Evolutionary conservation across 176 grass and related monocot genomes (phyloP).

Genomic region (Eremochloa ophiuroides): DNA sequence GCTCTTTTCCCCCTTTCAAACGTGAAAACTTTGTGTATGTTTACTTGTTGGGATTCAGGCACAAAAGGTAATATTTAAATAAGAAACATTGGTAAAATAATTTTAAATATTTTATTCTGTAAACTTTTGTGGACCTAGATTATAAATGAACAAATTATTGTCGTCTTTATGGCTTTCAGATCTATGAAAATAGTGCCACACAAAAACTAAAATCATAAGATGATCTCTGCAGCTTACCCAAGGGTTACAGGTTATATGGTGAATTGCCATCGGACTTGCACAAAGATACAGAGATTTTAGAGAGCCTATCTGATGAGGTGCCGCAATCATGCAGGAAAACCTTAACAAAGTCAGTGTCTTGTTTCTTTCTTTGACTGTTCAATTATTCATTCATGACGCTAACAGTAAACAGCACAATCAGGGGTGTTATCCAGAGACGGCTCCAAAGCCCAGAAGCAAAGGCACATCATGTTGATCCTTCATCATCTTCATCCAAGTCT

Average conservation of each 20-base stretch:
- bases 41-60: not conserved
- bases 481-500: not conserved
- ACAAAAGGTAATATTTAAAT: not conserved
- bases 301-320: conserved; percentile 22
- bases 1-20: not conserved
- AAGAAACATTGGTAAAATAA: not conserved
- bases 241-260: conserved; percentile 34
- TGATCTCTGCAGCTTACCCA: conserved; percentile 33
- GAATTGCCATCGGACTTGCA: conserved; percentile 5
- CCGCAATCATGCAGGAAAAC: conserved; percentile 23
- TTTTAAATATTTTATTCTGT: not conserved
- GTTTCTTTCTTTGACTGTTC: not conserved
- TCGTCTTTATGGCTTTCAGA: conserved; percentile 40
- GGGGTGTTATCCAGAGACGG: conserved; percentile 4
- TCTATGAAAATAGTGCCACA: conserved; percentile 12
- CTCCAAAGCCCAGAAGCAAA: not conserved
- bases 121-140: not conserved
- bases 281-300: conserved; percentile 22
- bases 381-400: not conserved
- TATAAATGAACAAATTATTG: not conserved
- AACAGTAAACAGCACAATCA: not conserved
- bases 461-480: not conserved
- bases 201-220: not conserved
- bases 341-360: conserved; percentile 22
- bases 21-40: not conserved